Conservation (phyloP, 108 stramenopile species). For the Discostella stelligeroides region DNA sequence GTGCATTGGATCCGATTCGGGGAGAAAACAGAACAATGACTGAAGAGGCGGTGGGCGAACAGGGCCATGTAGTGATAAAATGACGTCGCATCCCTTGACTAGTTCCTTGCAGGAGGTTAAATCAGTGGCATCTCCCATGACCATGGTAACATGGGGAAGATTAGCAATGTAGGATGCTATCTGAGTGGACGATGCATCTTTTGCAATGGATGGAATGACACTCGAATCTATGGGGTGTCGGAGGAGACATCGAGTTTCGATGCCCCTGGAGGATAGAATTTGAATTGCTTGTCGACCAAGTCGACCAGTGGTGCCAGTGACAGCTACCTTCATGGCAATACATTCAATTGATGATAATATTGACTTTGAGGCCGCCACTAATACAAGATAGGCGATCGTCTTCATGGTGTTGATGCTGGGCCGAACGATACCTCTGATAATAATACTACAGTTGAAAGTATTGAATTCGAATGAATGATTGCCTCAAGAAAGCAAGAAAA, state of each 20-base stretch:
- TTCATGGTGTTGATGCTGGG: not conserved
- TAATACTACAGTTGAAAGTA: too few species aligned
- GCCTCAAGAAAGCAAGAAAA: too few species aligned
- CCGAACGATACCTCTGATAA: too few species aligned
- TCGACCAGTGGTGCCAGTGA: conserved; percentile 45
- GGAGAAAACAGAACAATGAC: conserved; percentile 38
- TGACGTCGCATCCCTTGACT: conserved; percentile 54
- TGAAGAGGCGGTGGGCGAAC: conserved; percentile 33
- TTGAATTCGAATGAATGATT: too few species aligned
- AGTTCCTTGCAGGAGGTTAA: conserved; percentile 36
- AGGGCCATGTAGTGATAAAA: conserved; percentile 56
- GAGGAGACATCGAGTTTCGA: conserved; percentile 33
- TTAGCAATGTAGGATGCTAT: conserved; percentile 43
- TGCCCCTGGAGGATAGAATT: conserved; percentile 27
- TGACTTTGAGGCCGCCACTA: not conserved
- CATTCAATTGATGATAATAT: conserved; percentile 3
- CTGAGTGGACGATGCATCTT: conserved; percentile 28
- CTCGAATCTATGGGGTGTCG: conserved; percentile 31
- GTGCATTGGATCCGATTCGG: conserved; percentile 58
- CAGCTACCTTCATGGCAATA: conserved; percentile 41
- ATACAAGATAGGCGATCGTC: not conserved
- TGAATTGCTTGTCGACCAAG: conserved; percentile 38
- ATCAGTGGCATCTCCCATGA: conserved; percentile 57
- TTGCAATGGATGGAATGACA: conserved; percentile 30
- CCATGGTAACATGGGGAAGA: conserved; percentile 46